Conservation (phyloP, 1,284 basidiomycete species). For the Cryptococcus sp. region DNA sequence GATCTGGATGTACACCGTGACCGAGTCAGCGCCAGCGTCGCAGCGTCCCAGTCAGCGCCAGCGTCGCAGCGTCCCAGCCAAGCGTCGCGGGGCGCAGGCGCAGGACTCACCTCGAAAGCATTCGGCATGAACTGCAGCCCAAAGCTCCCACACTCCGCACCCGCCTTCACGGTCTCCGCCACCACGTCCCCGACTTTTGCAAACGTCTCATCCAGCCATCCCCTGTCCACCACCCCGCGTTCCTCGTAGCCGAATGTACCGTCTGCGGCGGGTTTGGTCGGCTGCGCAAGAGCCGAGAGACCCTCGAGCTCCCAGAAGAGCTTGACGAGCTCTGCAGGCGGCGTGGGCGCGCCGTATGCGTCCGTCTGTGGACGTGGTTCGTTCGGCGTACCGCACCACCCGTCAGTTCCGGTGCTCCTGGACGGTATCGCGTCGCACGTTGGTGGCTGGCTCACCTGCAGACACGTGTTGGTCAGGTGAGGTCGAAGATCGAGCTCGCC, state of each 20-base stretch:
- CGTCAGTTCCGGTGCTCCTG: too few relatives aligned
- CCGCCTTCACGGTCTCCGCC: slow-evolving; percentile 80
- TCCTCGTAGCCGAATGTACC: slow-evolving; percentile 39
- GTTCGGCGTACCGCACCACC: too few relatives aligned
- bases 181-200: slow-evolving; percentile 65
- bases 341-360: slow-evolving; percentile 51
- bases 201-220: slow-evolving; percentile 61
- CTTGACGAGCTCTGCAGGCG: slow-evolving; percentile 56
- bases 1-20: slow-evolving; percentile 47
- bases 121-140: slow-evolving; percentile 71
- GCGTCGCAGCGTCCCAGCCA: too few relatives aligned
- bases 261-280: slow-evolving; percentile 11
- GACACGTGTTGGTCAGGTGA: slow-evolving; percentile 93
- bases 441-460: slow-evolving; percentile 60
- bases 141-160: slow-evolving; percentile 62
- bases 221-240: slow-evolving; percentile 16
- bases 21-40: too few relatives aligned
- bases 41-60: too few relatives aligned
- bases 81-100: not conserved
- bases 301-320: slow-evolving; percentile 73
- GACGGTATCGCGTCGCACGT: not conserved
- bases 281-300: slow-evolving; percentile 51
- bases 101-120: slow-evolving; percentile 68
- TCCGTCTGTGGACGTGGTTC: slow-evolving; percentile 53
- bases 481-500: slow-evolving; percentile 60